These are phyloP conservation scores for Ensete ventricosum DNA, from an alignment of 176 grass and related monocot species.

Conservation along the genomic window DNA sequence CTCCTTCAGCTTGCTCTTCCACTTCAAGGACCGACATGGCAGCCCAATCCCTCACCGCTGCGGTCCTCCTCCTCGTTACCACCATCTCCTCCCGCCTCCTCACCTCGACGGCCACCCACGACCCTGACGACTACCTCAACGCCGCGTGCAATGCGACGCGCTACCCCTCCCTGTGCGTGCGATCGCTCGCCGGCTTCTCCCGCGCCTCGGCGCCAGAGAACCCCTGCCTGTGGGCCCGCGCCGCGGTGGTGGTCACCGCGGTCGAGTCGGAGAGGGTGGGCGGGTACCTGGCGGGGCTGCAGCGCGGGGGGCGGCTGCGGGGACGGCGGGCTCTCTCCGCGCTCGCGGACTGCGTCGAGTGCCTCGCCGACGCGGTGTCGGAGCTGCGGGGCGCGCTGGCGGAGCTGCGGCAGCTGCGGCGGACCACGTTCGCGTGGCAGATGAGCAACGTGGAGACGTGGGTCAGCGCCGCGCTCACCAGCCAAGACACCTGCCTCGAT, in stretches of 20 bases:
- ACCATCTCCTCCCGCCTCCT: background rate
- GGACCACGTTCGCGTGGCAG: constrained; percentile 20
- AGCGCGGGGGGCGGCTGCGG: too few species aligned
- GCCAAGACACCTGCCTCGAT: constrained; percentile 17
- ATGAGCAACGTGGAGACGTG: constrained; percentile 34
- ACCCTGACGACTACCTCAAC: background rate
- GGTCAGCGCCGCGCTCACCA: constrained; percentile 27
- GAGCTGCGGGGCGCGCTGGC: background rate
- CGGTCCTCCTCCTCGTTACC: background rate
- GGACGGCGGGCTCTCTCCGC: too few species aligned
- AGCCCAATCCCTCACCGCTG: too few species aligned
- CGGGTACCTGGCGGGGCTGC: background rate
- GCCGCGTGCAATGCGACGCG: background rate
- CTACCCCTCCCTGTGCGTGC: background rate
- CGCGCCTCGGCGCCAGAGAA: too few species aligned
- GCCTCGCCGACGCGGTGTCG: background rate
- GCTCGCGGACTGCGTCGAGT: background rate
- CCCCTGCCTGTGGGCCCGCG: background rate
- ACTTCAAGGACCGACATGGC: too few species aligned
- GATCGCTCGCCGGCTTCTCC: background rate
- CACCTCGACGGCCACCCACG: background rate
- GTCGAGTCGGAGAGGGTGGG: background rate
- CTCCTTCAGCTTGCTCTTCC: too few species aligned
- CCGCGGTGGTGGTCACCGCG: background rate
- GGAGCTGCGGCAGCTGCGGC: background rate